Evolutionary conservation across 192 early-diverging fungal genomes (phyloP), one percentile per base, ranked within the genome.

Genomic region (Rhizophlyctis rosea): DNA sequence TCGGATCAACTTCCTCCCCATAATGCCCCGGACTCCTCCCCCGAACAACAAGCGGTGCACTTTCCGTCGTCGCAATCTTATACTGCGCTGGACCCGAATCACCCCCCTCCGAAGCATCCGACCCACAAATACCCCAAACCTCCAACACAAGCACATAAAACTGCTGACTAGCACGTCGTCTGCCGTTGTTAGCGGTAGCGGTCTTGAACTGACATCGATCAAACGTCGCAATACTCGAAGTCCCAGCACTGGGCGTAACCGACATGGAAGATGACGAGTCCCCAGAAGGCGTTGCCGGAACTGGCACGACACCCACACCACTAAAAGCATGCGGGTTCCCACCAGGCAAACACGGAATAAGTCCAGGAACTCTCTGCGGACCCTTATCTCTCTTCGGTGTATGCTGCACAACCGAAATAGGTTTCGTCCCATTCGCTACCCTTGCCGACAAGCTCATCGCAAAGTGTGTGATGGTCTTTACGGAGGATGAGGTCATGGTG

Each of bases 201-300:
- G 88, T 91, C 65, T 96, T 96, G 83, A 98, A 98, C 76, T 98
- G 95, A 25, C 94, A 80, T 32, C 95, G 85, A 60, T 96, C 94
- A 71, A 93, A 98, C 29, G 91, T 90, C 4, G 84, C 84, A n/a
- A n/a, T n/a, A n/a, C n/a, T n/a, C n/a, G n/a, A n/a, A n/a, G n/a
- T n/a, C n/a, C n/a, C n/a, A n/a, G n/a, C n/a, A n/a, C n/a, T n/a
- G n/a, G n/a, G n/a, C n/a, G n/a, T n/a, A n/a, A n/a, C n/a, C n/a
- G n/a, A n/a, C n/a, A n/a, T n/a, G n/a, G n/a, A n/a, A n/a, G n/a
- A n/a, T n/a, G n/a, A n/a, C n/a, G n/a, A n/a, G n/a, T n/a, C n/a
- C n/a, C n/a, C n/a, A n/a, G n/a, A n/a, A n/a, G n/a, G n/a, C n/a
- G n/a, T n/a, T n/a, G n/a, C n/a, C n/a, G n/a, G n/a, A n/a, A n/a